A percentile compares a stretch with the other conserved stretches of the same genome.
Evolutionary conservation across 441 rosid genomes (phyloP).

Genomic region (Pelargonium cotyledonis): DNA sequence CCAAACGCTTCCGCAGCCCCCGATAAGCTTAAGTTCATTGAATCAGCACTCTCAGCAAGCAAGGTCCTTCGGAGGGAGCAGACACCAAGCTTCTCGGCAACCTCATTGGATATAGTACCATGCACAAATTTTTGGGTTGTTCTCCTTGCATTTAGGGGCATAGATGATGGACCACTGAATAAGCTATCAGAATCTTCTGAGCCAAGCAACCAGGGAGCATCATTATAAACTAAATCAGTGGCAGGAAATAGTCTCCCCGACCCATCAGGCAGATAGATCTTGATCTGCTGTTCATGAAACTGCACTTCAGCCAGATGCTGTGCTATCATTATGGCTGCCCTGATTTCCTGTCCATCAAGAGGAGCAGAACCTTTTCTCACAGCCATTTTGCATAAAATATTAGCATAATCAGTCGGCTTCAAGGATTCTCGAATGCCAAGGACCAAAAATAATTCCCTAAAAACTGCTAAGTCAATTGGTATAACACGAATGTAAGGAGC

Average conservation of each 20-base stretch:
- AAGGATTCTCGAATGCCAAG: slow-evolving; percentile 81
- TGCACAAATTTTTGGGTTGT: slow-evolving; percentile 76
- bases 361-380: slow-evolving; percentile 61
- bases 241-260: slow-evolving; percentile 79
- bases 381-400: slow-evolving; percentile 79
- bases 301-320: slow-evolving; percentile 91
- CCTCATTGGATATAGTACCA: slow-evolving; percentile 94
- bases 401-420: slow-evolving; percentile 80
- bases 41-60: slow-evolving; percentile 98
- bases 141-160: slow-evolving; percentile 59
- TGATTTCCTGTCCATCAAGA: slow-evolving; percentile 72
- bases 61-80: slow-evolving; percentile 91
- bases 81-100: slow-evolving; percentile 96
- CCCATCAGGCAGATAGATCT: slow-evolving; percentile 81
- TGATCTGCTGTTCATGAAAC: slow-evolving; percentile 49
- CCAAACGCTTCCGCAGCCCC: slow-evolving; percentile 99
- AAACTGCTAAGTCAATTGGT: slow-evolving; percentile 91
- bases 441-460: slow-evolving; percentile 76
- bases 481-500: slow-evolving; percentile 92
- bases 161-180: slow-evolving; percentile 47
- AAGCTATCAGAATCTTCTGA: slow-evolving; percentile 53
- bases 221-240: slow-evolving; percentile 80
- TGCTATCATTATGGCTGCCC: slow-evolving; percentile 77
- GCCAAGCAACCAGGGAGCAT: slow-evolving; percentile 97
- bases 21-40: slow-evolving; percentile 88